Evolutionary conservation across 2,329 filamentous ascomycete genomes (phyloP).

Genomic region (Cladophialophora carrionii): DNA sequence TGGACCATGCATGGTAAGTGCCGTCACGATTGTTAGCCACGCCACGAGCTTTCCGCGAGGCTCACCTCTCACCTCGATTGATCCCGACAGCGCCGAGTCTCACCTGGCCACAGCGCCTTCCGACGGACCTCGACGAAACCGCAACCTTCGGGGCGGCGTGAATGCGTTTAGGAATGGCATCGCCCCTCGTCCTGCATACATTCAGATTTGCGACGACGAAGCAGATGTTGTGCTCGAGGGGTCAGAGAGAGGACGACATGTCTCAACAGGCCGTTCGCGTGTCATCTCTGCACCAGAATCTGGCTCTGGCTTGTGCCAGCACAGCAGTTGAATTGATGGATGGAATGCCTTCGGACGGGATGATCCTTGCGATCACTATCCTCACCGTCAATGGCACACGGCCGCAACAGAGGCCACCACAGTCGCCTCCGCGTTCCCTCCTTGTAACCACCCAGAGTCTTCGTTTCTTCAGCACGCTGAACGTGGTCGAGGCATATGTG

Average conservation of each 20-base stretch:
- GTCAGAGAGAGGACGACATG: constrained; percentile 15
- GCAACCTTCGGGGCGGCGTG: constrained; percentile 8
- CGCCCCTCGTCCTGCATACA: constrained; percentile 15
- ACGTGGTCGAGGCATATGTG: constrained; percentile 13
- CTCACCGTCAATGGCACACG: constrained; percentile 12
- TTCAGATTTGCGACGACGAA: constrained; percentile 19
- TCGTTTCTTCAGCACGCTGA: constrained; percentile 11
- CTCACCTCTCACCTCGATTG: not conserved
- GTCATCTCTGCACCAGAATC: constrained; percentile 4
- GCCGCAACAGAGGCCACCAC: constrained; percentile 5
- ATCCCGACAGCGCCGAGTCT: constrained; percentile 7
- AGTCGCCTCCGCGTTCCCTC: constrained; percentile 2
- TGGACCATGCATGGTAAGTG: constrained; percentile 20
- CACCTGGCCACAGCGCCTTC: constrained; percentile 17
- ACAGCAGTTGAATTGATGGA: not conserved
- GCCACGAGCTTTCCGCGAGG: not conserved
- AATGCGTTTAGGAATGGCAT: constrained; percentile 16
- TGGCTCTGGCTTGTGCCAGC: constrained; percentile 2
- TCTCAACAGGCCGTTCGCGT: constrained; percentile 5
- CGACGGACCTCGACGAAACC: constrained; percentile 1
- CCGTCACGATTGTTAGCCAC: not conserved
- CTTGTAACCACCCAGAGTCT: constrained; percentile 11
- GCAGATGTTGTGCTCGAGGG: constrained; percentile 12
- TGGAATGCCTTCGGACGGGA: constrained; percentile 5
- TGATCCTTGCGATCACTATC: constrained; percentile 11